Base-by-base conservation (phyloP, 768 basidiomycete genomes). In the Trametes maxima region DNA sequence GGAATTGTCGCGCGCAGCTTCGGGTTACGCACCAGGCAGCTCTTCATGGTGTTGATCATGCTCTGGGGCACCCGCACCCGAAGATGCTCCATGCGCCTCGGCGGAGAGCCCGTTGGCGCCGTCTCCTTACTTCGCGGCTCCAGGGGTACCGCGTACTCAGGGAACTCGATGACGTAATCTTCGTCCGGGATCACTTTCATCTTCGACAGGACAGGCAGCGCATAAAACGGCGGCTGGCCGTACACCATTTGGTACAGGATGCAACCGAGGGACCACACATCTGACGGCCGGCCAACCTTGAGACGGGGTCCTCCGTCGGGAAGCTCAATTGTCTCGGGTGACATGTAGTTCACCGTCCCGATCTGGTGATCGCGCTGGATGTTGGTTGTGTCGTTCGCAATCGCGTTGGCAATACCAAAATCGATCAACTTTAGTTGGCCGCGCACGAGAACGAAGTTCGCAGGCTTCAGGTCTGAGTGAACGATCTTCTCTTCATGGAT, bases 171-270 rank as follows among this genome's bases (percentile, higher is more conserved):
- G 22, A 80, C 74, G 67, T 94, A 82, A 1, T 78, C 75, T 12
- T 83, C 76, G 73, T 95, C 89, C 11, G 94, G 92, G 67, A 99
- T 99, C 8, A 91, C 91, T 65, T 88, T 89, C 91, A 98, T 95
- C 78, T 97, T 98, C 68, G 92, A 88, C 50, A 85, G 85, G 39
- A 95, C 82, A 5, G 85, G 84, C 19, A 96, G 82, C 64, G 90
- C 87, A 40, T 91, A 86, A 80, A 98, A 99, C 2, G 96, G 96
- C 0, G 94, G 90, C 19, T 86, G 85, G 17, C 96, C 94, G 69
- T 98, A 98, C 12, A 98, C 84, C 94, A 99, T 98, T 71, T 99
- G 96, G 76, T 99, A 98, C 35, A 98, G 80, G 70, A 99, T 99
- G 74, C 94, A 96, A 1, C 96, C 96, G 2, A 99, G 79, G 2